A percentile compares a stretch with the other conserved stretches of the same genome.
Conservation (phyloP, 768 basidiomycete genomes). For the Boletus insuetus region DNA sequence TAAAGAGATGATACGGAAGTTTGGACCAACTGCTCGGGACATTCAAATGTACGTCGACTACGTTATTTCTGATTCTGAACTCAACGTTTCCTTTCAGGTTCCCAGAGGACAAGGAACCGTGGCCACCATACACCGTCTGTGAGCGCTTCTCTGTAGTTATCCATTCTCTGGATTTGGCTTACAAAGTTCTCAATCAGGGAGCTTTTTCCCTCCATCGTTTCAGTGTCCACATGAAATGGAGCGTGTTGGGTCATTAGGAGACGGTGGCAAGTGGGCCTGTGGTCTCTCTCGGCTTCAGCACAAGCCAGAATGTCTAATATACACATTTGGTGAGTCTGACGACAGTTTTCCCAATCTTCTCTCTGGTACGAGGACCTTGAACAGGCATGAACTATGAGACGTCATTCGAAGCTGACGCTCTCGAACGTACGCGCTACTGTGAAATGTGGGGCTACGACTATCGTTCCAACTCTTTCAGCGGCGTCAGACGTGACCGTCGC, state of each 20-base stretch:
- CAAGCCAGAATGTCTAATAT: slow-evolving; percentile 57
- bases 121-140: slow-evolving; percentile 61
- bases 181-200: slow-evolving; percentile 31
- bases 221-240: slow-evolving; percentile 43
- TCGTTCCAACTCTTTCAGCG: slow-evolving; percentile 33
- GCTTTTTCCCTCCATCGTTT: slow-evolving; percentile 45
- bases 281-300: slow-evolving; percentile 53
- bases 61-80: slow-evolving; percentile 1
- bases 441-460: slow-evolving; percentile 64
- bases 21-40: slow-evolving; percentile 50
- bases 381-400: slow-evolving; percentile 56
- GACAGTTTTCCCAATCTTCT: background rate
- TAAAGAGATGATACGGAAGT: slow-evolving; percentile 49
- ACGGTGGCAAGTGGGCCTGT: slow-evolving; percentile 72
- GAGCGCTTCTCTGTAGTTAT: slow-evolving; percentile 20
- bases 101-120: slow-evolving; percentile 49
- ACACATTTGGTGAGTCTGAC: slow-evolving; percentile 50
- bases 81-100: slow-evolving; percentile 37
- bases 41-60: slow-evolving; percentile 36
- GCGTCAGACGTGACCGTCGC: slow-evolving; percentile 34
- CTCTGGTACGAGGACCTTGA: background rate
- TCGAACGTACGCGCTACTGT: slow-evolving; percentile 46
- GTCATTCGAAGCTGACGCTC: slow-evolving; percentile 59
- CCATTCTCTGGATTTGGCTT: background rate
- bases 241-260: slow-evolving; percentile 50